These are phyloP conservation scores for Sungouiella blattae DNA, from an alignment of 805 yeast genomes.

Conservation along the genomic window DNA sequence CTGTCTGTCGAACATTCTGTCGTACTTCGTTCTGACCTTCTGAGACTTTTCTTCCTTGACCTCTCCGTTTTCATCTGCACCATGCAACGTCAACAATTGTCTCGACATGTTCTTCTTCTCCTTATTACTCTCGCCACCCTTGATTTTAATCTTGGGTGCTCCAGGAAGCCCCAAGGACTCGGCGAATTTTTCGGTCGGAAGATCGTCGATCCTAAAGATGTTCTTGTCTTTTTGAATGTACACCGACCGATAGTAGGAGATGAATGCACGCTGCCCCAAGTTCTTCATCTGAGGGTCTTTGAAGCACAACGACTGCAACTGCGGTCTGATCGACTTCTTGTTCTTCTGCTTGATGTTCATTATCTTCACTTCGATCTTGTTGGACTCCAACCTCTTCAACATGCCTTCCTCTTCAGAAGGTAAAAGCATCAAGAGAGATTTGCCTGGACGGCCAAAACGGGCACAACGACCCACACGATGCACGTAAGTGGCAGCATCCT, in stretches of 20 bases:
- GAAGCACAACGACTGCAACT: slow-evolving; percentile 86
- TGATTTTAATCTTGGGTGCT: slow-evolving; percentile 85
- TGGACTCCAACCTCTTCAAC: slow-evolving; percentile 55
- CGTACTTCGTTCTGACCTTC: slow-evolving; percentile 77
- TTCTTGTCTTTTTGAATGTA: slow-evolving; percentile 84
- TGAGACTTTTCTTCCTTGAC: slow-evolving; percentile 41
- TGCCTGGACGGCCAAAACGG: slow-evolving; percentile 79
- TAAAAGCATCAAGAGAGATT: slow-evolving; percentile 75
- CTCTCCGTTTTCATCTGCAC: slow-evolving; percentile 57
- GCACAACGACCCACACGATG: slow-evolving; percentile 92
- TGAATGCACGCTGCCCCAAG: slow-evolving; percentile 92
- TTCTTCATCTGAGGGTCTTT: slow-evolving; percentile 89
- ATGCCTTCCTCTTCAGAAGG: slow-evolving; percentile 82
- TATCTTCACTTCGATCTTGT: slow-evolving; percentile 66
- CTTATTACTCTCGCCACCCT: slow-evolving; percentile 55
- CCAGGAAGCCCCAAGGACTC: slow-evolving; percentile 90
- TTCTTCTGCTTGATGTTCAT: slow-evolving; percentile 73
- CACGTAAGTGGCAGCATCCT: slow-evolving; percentile 82
- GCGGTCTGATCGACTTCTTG: slow-evolving; percentile 71
- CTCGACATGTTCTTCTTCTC: slow-evolving; percentile 81
- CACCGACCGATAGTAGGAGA: slow-evolving; percentile 83
- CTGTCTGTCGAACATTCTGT: slow-evolving; percentile 91
- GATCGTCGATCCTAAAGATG: slow-evolving; percentile 69
- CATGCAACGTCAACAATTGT: slow-evolving; percentile 54
- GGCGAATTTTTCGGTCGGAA: slow-evolving; percentile 84